Conservation (phyloP, 345 rosid species). For the Euphorbia peplus region DNA sequence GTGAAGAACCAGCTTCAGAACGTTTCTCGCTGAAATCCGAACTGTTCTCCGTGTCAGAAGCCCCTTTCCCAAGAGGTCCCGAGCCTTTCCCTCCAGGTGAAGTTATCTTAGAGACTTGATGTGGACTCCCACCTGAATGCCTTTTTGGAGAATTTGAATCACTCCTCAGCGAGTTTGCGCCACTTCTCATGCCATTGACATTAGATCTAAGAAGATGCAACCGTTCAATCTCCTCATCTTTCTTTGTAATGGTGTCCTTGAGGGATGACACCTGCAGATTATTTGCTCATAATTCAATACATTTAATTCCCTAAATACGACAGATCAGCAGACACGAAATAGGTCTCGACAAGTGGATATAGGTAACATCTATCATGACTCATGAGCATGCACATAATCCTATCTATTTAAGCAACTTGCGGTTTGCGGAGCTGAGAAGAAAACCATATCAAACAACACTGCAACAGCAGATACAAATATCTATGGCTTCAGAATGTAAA, state of each 20-base stretch:
- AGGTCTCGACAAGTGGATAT: not conserved
- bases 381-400: not conserved
- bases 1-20: constrained; percentile 72
- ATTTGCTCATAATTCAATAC: constrained; percentile 3
- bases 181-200: constrained; percentile 42
- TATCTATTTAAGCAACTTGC: not conserved
- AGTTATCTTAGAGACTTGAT: constrained; percentile 28
- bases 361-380: not conserved
- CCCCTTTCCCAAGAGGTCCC: constrained; percentile 37
- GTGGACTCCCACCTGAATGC: constrained; percentile 51
- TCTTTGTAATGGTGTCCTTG: constrained; percentile 60
- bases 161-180: constrained; percentile 39
- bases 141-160: constrained; percentile 72
- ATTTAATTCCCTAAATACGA: not conserved
- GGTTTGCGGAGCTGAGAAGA: not conserved
- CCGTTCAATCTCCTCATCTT: constrained; percentile 78
- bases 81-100: constrained; percentile 38
- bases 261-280: constrained; percentile 63
- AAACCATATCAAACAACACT: not conserved
- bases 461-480: not conserved
- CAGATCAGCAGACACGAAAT: not conserved
- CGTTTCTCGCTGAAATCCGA: constrained; percentile 61
- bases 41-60: constrained; percentile 59
- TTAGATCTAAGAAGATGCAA: constrained; percentile 50
- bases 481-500: not conserved